Evolutionary conservation across 805 yeast genomes (phyloP), one percentile per base, ranked within the genome.

Genomic region (Metschnikowia lochheadii): DNA sequence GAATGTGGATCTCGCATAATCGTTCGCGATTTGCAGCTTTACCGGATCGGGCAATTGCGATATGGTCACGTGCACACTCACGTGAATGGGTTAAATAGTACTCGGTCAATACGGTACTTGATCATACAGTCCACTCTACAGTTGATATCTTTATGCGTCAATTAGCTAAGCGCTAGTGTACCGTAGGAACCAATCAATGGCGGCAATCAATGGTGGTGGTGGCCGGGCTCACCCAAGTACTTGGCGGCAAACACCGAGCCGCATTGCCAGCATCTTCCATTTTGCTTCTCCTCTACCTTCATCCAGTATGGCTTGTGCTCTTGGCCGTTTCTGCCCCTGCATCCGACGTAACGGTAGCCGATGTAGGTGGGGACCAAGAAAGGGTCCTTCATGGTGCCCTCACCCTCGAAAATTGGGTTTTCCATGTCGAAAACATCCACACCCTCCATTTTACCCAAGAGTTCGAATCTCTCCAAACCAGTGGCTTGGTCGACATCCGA

Each of bases 211-310:
- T 78, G 80, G 69, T 81, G 84, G 68, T 76, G 79, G 67, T 80
- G 84, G 63, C 73, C 80, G 60, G 85, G 86, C 60, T 83, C 86
- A 73, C 97, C 97, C 64, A 91, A 80, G 76, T 84, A 85, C 75
- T 90, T 87, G 63, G 91, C 75, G 66, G 87, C 83, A 80, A 87
- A 92, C 60, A 90, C 96, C 62, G 91, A 85, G 73, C 99, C 99
- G 73, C 98, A 92, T 74, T 94, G 97, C 96, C 97, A 89, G 78
- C 97, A 94, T 84, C 99, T 89, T 61, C 87, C 87, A 55, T 86
- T 86, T 73, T 88, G 78, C 45, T 81, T 87, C 58, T 78, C 81
- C 60, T 90, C 86, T 63, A 95, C 95, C 73, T 83, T 84, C 77
- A 91, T 81, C 97, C 97, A 92, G 85, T 84, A 82, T 59, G 89